A percentile compares a stretch with the other conserved stretches of the same genome.
These are phyloP conservation scores for Rhododendron ferrugineum DNA, from an alignment of 148 eudicot genomes.

Conservation along the genomic window DNA sequence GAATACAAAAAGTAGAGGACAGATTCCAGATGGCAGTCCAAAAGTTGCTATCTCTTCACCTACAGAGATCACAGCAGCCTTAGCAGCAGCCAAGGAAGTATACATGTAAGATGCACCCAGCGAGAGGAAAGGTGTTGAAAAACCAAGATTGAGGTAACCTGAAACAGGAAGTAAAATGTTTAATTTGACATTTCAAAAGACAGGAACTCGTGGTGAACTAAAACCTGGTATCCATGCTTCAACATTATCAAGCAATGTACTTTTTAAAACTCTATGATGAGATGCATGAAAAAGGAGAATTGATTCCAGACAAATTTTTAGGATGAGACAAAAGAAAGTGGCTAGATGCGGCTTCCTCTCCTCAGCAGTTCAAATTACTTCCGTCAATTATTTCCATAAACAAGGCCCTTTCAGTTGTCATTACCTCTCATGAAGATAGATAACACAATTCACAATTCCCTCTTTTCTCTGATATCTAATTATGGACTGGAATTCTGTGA, in stretches of 20 bases:
- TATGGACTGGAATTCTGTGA: neutral
- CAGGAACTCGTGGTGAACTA: neutral
- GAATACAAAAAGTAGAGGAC: constrained; percentile 89
- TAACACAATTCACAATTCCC: neutral
- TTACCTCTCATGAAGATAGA: neutral
- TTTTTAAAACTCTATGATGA: neutral
- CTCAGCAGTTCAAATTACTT: neutral
- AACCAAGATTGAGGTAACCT: constrained; percentile 90
- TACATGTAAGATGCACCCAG: constrained; percentile 96
- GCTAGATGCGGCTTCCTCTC: neutral
- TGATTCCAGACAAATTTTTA: neutral
- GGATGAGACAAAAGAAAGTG: neutral
- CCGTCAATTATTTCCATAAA: neutral
- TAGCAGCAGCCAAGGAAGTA: constrained; percentile 89
- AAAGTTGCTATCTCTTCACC: constrained; percentile 91
- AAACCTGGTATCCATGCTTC: neutral
- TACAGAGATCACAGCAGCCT: constrained; percentile 89
- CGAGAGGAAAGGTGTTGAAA: constrained; percentile 91
- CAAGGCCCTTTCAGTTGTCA: neutral
- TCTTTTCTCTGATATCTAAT: neutral
- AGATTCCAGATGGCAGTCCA: constrained; percentile 82
- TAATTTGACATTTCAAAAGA: neutral
- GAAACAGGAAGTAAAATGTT: constrained; percentile 20
- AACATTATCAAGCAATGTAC: neutral
- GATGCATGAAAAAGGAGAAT: neutral